Evolutionary conservation across 192 early-diverging fungal species (phyloP).

Genomic region (Coemansia sp.): DNA sequence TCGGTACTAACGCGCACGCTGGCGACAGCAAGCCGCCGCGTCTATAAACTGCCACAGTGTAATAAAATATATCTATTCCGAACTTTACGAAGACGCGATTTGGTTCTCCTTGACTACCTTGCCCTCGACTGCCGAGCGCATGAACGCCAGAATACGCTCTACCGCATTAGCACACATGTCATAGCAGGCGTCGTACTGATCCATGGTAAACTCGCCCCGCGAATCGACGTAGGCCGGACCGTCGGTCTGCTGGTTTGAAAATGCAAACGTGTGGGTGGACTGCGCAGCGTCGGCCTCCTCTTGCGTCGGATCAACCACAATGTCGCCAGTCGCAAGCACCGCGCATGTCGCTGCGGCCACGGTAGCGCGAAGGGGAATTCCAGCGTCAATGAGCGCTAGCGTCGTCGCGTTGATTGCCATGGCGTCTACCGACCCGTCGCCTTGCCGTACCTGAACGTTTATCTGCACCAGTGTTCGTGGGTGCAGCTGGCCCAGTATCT

Average conservation of each 20-base stretch:
- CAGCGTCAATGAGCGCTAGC: constrained; percentile 87
- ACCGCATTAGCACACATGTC: constrained; percentile 37
- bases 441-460: constrained; percentile 76
- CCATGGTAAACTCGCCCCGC: constrained; percentile 65
- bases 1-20: constrained; percentile 1
- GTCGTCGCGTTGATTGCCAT: constrained; percentile 78
- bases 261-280: constrained; percentile 84
- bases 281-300: constrained; percentile 65
- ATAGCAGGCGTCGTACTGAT: constrained; percentile 46
- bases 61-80: not conserved
- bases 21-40: constrained; percentile 18
- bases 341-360: constrained; percentile 68
- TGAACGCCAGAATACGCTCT: constrained; percentile 56
- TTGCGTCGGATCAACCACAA: constrained; percentile 75
- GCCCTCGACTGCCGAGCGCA: constrained; percentile 61
- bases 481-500: constrained; percentile 73
- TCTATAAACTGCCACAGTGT: not conserved
- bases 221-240: constrained; percentile 63
- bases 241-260: constrained; percentile 19
- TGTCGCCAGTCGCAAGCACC: constrained; percentile 53
- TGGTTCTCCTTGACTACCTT: constrained; percentile 33
- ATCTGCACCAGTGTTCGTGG: constrained; percentile 86
- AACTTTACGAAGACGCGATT: not conserved
- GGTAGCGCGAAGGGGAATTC: constrained; percentile 71
- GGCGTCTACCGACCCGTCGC: constrained; percentile 78